These are phyloP conservation scores for Tylopilus sp. DNA, from an alignment of 768 basidiomycete genomes.

Conservation along the genomic window DNA sequence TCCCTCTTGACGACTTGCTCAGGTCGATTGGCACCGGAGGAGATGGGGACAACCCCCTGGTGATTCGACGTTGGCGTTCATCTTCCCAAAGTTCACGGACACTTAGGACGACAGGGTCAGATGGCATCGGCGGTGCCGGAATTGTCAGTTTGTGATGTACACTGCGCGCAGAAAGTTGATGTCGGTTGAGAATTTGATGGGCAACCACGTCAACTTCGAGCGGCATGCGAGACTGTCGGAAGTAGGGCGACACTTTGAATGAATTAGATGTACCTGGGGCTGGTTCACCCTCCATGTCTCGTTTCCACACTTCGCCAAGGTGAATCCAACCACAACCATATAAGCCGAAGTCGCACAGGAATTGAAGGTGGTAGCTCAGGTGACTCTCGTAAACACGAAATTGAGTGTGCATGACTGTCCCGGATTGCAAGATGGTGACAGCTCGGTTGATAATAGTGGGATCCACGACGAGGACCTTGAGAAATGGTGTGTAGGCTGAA, in stretches of 20 bases:
- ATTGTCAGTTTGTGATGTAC: constrained; percentile 64
- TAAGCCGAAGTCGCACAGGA: constrained; percentile 91
- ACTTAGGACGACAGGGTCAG: constrained; percentile 78
- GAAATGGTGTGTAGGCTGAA: constrained; percentile 76
- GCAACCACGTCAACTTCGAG: constrained; percentile 85
- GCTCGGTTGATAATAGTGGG: constrained; percentile 68
- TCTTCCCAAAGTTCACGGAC: constrained; percentile 97
- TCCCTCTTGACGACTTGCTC: constrained; percentile 57
- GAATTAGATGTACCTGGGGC: constrained; percentile 7
- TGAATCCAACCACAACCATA: constrained; percentile 94
- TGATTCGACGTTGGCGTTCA: constrained; percentile 71
- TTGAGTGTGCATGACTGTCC: constrained; percentile 74
- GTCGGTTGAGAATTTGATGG: constrained; percentile 85
- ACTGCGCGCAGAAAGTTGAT: constrained; percentile 56
- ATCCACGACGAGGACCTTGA: constrained; percentile 78
- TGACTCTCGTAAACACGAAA: constrained; percentile 89
- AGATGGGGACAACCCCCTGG: constrained; percentile 66
- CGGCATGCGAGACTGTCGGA: constrained; percentile 61
- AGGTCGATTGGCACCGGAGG: constrained; percentile 70
- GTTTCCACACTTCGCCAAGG: constrained; percentile 61
- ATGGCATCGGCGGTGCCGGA: constrained; percentile 45
- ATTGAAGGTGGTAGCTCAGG: constrained; percentile 83
- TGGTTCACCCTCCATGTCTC: constrained; percentile 36
- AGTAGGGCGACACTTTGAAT: constrained; percentile 54
- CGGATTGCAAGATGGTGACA: constrained; percentile 74